phyloP scores from a whole-genome alignment of 176 grass and related monocot species.

The Chrysopogon serrulatus region DNA sequence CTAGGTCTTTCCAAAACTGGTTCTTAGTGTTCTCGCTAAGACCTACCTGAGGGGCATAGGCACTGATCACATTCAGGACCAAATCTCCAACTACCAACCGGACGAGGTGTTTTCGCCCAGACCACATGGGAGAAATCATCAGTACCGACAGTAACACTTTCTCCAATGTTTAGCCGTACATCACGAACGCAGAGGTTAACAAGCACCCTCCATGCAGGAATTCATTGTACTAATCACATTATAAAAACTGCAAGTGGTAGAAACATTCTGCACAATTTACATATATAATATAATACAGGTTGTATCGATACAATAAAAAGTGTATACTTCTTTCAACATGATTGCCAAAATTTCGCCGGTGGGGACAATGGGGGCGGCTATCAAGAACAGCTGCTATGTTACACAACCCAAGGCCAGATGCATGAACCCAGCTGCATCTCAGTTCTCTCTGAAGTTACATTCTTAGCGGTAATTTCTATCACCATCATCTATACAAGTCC shows the following conservation, averaged over 20 bases:
- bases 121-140: background rate
- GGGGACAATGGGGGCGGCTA: background rate
- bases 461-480: slow-evolving; percentile 28
- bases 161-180: background rate
- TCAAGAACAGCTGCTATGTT: slow-evolving; percentile 43
- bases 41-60: too few species aligned
- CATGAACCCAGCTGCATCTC: background rate
- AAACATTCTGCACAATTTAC: slow-evolving; percentile 46
- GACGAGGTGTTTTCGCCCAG: background rate
- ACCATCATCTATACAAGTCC: slow-evolving; percentile 65
- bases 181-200: background rate
- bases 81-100: too few species aligned
- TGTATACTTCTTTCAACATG: slow-evolving; percentile 25
- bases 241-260: slow-evolving; percentile 8
- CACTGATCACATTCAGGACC: too few species aligned
- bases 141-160: background rate
- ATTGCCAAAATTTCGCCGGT: background rate
- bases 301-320: slow-evolving; percentile 26
- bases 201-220: background rate
- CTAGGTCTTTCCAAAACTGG: too few species aligned
- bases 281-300: slow-evolving; percentile 14
- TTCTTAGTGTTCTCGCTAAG: too few species aligned
- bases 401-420: slow-evolving; percentile 12
- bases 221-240: background rate
- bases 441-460: slow-evolving; percentile 26